phyloP scores from a whole-genome alignment of 2,329 filamentous ascomycete genomes.

The Clonostachys solani region DNA sequence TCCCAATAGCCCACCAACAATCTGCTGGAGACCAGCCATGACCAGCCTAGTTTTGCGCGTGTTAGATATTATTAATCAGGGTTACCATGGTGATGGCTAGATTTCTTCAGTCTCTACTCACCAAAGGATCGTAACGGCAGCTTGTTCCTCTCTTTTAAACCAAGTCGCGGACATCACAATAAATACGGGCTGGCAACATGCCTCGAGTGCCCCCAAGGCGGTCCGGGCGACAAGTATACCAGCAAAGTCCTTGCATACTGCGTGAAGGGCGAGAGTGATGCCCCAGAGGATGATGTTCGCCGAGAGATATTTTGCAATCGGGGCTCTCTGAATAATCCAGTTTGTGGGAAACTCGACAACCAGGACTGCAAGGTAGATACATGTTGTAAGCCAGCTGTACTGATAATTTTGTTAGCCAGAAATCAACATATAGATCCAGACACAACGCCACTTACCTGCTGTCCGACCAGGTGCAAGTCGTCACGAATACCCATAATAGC shows the following conservation, averaged over 20 bases:
- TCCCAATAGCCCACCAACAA: slow-evolving; percentile 53
- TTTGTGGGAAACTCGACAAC: slow-evolving; percentile 71
- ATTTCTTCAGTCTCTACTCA: too few relatives aligned
- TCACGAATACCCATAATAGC: slow-evolving; percentile 57
- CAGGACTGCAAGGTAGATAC: slow-evolving; percentile 69
- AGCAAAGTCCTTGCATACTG: slow-evolving; percentile 56
- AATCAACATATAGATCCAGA: too few relatives aligned
- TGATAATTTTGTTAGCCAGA: slow-evolving; percentile 17
- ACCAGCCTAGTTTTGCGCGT: not conserved
- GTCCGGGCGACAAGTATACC: slow-evolving; percentile 58
- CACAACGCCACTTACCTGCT: slow-evolving; percentile 11
- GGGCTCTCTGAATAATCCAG: slow-evolving; percentile 52
- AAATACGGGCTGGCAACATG: slow-evolving; percentile 65
- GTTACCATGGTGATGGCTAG: too few relatives aligned
- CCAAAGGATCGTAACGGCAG: slow-evolving; percentile 64
- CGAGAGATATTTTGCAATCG: slow-evolving; percentile 63
- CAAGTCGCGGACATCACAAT: slow-evolving; percentile 65
- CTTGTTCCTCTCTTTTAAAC: slow-evolving; percentile 68
- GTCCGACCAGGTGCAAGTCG: slow-evolving; percentile 40
- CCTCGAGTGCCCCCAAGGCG: slow-evolving; percentile 67
- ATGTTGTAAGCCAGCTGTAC: slow-evolving; percentile 69
- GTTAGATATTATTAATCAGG: too few relatives aligned
- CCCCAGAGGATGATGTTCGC: slow-evolving; percentile 64
- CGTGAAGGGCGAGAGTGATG: slow-evolving; percentile 52
- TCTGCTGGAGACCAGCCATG: slow-evolving; percentile 73